Evolutionary conservation across 176 grass and related monocot species (phyloP).

Genomic region (Pharus latifolius): DNA sequence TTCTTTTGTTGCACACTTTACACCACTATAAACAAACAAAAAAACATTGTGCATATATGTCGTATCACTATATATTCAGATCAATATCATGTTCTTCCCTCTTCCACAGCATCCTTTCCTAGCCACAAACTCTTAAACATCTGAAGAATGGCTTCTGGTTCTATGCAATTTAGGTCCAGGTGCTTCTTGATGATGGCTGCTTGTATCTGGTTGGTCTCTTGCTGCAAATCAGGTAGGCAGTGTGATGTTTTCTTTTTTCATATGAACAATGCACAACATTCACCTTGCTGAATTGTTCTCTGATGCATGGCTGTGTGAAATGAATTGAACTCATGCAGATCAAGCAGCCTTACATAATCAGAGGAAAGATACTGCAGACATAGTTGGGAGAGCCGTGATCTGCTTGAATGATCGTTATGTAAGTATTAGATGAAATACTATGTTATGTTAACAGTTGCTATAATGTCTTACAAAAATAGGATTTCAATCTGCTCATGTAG

Average conservation of each 20-base stretch:
- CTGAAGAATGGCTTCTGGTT: neutral
- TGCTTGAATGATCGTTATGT: conserved; percentile 49
- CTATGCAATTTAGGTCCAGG: neutral
- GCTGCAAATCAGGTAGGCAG: conserved; percentile 18
- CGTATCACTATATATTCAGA: neutral
- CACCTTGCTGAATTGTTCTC: neutral
- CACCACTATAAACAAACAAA: neutral
- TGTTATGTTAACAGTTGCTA: too few species aligned
- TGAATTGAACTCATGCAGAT: neutral
- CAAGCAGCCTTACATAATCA: neutral
- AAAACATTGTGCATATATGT: too few species aligned
- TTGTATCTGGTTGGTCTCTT: neutral
- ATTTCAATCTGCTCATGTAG: too few species aligned
- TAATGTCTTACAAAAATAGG: too few species aligned
- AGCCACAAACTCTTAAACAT: too few species aligned
- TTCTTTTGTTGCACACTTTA: neutral
- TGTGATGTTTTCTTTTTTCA: too few species aligned
- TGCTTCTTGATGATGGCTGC: neutral
- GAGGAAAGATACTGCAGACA: neutral
- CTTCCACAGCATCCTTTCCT: neutral
- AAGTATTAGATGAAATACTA: neutral
- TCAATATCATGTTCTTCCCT: neutral
- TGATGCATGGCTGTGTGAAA: too few species aligned
- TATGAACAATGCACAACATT: neutral
- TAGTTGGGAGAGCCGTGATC: conserved; percentile 25